Evolutionary conservation across 2,329 filamentous ascomycete genomes (phyloP), one percentile per base, ranked within the genome.

Genomic region (Aureobasidium lini): DNA sequence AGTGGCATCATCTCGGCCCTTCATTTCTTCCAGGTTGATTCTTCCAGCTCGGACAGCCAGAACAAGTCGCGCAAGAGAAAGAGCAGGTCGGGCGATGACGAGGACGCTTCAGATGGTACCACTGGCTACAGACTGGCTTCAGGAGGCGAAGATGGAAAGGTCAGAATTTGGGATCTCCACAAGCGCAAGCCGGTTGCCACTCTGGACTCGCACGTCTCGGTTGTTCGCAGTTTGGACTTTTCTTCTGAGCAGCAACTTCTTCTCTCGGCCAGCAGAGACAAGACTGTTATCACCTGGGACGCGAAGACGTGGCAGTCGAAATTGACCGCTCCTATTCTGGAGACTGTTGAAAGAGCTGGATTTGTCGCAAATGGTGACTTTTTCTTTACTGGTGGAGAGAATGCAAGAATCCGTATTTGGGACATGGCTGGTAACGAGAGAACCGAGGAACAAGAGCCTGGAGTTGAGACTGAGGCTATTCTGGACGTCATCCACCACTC

Each of bases 211-310:
- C 95, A 99, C 70, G 91, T 96, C 23, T 97, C 94, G 9, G 89
- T 97, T 65, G 89, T 99, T n/a, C 86, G 91, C 65, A 86, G 85
- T 56, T 72, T 99, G 52, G 89, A 94, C 66, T 99, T 89, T 71
- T 94, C 89, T 5, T 73, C 84, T 0, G 76, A 85, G 58, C 84
- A 91, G 68, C 85, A 93, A 68, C 78, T 85, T 5, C 77, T 99
- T 32, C 81, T 99, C 2, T 94, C 91, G 5, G 90, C 85, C 18
- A 89, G 91, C 70, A 84, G 94, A 75, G 94, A 99, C 76, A 95
- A 96, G 76, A 97, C 94, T 0, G 83, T 94, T 58, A 94, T 94
- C 63, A 82, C 95, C 73, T 99, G 94, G 93, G 88, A 96, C 73
- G 82, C 88, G 18, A 83, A 78, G 64, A 90, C 86, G 23, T 99